Evolutionary conservation across 768 basidiomycete genomes (phyloP).

Genomic region (Mycena kentingensis): DNA sequence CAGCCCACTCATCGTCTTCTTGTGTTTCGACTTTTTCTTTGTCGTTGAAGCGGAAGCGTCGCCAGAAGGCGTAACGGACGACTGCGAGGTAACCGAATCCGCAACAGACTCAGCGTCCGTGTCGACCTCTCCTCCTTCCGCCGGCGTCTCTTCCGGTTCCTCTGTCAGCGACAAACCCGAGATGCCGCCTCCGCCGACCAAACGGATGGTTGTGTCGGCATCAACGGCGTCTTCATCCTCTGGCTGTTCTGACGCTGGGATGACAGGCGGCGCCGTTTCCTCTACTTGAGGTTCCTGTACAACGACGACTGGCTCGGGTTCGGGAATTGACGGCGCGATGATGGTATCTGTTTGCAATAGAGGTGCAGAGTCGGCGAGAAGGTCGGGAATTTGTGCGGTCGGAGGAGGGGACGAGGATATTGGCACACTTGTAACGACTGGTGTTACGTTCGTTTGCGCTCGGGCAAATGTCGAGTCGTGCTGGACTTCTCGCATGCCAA

Average conservation of each 20-base stretch:
- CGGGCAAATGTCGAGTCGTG: not conserved
- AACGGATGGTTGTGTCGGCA: slow-evolving; percentile 51
- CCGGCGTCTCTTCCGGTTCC: slow-evolving; percentile 31
- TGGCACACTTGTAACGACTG: slow-evolving; percentile 25
- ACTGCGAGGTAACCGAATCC: slow-evolving; percentile 34
- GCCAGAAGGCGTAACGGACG: slow-evolving; percentile 15
- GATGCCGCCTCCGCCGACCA: slow-evolving; percentile 59
- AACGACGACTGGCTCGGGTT: slow-evolving; percentile 3
- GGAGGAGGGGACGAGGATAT: slow-evolving; percentile 7
- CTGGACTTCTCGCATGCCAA: slow-evolving; percentile 39
- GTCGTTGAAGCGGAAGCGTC: slow-evolving; percentile 25
- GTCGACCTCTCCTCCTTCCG: slow-evolving; percentile 36
- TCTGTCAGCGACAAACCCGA: slow-evolving; percentile 37
- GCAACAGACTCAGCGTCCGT: slow-evolving; percentile 41
- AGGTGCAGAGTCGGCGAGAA: slow-evolving; percentile 49
- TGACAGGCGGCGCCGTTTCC: no score
- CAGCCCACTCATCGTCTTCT: slow-evolving; percentile 60
- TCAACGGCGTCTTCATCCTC: slow-evolving; percentile 25
- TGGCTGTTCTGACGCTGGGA: slow-evolving; percentile 4
- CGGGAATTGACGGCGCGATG: slow-evolving; percentile 33
- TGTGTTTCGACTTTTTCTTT: slow-evolving; percentile 45
- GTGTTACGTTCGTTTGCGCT: slow-evolving; percentile 24
- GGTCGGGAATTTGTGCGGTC: slow-evolving; percentile 42
- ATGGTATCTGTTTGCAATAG: slow-evolving; percentile 39
- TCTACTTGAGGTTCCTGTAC: not conserved